phyloP scores from a whole-genome alignment of 345 rosid species.

The Turnera subulata region DNA sequence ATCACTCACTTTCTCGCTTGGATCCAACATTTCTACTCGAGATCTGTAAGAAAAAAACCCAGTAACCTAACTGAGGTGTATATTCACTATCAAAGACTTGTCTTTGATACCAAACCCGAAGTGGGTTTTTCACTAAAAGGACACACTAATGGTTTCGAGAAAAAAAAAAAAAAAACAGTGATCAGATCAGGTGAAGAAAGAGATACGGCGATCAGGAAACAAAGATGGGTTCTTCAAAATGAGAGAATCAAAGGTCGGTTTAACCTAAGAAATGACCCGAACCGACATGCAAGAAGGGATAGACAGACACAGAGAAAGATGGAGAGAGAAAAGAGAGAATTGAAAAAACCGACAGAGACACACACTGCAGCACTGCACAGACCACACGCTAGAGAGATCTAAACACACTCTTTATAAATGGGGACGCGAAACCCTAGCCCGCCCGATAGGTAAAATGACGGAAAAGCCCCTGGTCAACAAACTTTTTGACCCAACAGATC shows the following conservation, averaged over 20 bases:
- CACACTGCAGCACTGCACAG: conserved; percentile 1
- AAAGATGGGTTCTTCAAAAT: too few species aligned
- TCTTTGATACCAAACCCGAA: not conserved
- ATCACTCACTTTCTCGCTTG: conserved; percentile 28
- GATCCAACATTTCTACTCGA: conserved; percentile 19
- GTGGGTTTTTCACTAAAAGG: not conserved
- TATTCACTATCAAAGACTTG: conserved; percentile 2
- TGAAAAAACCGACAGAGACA: conserved; percentile 16
- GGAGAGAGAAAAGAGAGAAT: not conserved
- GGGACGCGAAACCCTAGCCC: conserved; percentile 31
- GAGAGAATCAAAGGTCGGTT: not conserved
- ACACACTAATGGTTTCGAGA: not conserved
- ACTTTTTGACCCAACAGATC: not conserved
- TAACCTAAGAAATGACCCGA: not conserved
- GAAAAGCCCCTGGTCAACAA: not conserved
- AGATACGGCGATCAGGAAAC: not conserved
- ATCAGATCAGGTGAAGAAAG: not conserved
- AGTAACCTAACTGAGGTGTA: not conserved
- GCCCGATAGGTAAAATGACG: not conserved
- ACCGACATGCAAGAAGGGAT: not conserved
- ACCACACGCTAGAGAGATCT: conserved; percentile 4
- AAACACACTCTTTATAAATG: conserved; percentile 23
- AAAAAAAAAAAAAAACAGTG: not conserved
- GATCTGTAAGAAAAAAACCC: conserved; percentile 19
- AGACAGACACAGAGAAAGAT: not conserved